phyloP scores from a whole-genome alignment of 139 green algal genomes.

The Chlamydomonas sphaeroides region DNA sequence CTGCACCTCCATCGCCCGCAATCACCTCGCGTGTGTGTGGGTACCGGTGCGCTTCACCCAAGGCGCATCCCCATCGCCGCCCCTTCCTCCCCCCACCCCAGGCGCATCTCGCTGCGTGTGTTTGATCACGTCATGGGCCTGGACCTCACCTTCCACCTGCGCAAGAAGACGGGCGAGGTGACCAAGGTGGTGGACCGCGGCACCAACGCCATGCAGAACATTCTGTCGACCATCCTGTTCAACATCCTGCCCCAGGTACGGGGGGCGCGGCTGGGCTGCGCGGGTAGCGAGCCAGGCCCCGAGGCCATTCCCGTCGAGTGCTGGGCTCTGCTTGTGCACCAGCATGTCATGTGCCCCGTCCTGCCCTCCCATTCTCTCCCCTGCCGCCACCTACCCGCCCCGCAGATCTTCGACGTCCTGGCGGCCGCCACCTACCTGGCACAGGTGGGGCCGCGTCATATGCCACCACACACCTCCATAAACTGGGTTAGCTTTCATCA shows the following conservation, averaged over 20 bases:
- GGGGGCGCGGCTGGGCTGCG: too few relatives aligned
- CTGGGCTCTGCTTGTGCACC: too few relatives aligned
- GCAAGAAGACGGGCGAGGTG: slow-evolving; percentile 83
- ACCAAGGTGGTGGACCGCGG: slow-evolving; percentile 83
- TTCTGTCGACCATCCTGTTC: slow-evolving; percentile 87
- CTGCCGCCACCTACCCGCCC: not conserved
- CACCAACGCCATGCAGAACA: slow-evolving; percentile 79
- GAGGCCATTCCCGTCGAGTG: too few relatives aligned
- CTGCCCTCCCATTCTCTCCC: too few relatives aligned
- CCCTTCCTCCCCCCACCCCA: slow-evolving; percentile 2
- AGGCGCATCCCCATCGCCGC: not conserved
- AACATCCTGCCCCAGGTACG: slow-evolving; percentile 72
- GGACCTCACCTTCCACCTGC: slow-evolving; percentile 90
- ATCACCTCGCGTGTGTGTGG: too few relatives aligned
- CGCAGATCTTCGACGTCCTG: slow-evolving; percentile 81
- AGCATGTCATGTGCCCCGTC: too few relatives aligned
- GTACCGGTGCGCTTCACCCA: too few relatives aligned
- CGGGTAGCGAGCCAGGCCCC: too few relatives aligned
- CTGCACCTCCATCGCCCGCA: too few relatives aligned
- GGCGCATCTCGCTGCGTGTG: slow-evolving; percentile 75
- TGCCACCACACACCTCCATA: too few relatives aligned
- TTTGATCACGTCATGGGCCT: slow-evolving; percentile 82
- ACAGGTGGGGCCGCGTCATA: too few relatives aligned
- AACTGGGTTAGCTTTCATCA: too few relatives aligned
- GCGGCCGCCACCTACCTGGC: slow-evolving; percentile 80